A percentile compares a stretch with the other conserved stretches of the same genome.
These are phyloP conservation scores for Trichoderma sp. DNA, from an alignment of 2,329 filamentous ascomycete genomes.

Conservation along the genomic window DNA sequence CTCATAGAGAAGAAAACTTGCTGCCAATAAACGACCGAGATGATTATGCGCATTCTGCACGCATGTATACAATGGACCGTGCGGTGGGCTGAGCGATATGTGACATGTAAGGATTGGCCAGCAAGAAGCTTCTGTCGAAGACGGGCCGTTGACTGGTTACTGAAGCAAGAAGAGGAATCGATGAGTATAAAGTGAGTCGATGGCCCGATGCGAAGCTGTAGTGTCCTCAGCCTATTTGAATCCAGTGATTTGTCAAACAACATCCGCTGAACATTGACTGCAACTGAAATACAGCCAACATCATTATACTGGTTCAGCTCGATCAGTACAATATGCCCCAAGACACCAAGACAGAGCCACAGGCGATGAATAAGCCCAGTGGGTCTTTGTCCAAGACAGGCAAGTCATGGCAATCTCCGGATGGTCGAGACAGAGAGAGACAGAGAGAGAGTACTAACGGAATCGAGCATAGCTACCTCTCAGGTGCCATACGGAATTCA, in stretches of 20 bases:
- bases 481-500: constrained; percentile 16
- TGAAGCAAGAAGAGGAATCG: background rate
- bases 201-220: background rate
- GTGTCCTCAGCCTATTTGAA: background rate
- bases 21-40: background rate
- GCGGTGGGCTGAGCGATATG: background rate
- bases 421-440: background rate
- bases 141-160: background rate
- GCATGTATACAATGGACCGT: background rate
- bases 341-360: background rate
- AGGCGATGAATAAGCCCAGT: background rate
- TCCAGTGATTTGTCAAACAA: background rate
- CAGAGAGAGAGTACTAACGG: background rate
- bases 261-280: background rate
- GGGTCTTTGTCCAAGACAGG: background rate
- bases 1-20: background rate
- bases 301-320: background rate
- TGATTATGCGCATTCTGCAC: background rate
- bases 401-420: background rate
- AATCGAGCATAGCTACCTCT: background rate
- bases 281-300: background rate
- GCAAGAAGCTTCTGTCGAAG: background rate
- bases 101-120: background rate
- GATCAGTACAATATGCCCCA: background rate
- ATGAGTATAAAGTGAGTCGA: background rate